Base-by-base conservation (phyloP, 176 grass and related monocot species). In the Bolboschoenus planiculmis region DNA sequence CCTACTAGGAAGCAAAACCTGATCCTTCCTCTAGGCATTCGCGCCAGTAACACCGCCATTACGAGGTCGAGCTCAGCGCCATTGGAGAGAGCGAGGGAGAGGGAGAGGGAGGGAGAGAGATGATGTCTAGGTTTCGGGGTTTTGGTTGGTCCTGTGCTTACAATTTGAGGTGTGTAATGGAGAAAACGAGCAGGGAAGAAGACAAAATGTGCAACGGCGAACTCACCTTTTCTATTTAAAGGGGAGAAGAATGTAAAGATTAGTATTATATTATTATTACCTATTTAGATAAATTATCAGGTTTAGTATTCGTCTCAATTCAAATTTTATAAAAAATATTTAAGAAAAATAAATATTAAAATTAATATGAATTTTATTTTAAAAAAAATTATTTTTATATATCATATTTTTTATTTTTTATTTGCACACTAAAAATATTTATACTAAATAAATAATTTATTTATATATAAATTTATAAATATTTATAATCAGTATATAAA, bases 1-100 rank as follows among this genome's bases (percentile, higher is more conserved):
- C 13, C 89, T 68, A 91, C 85, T 56, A 93, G 7, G 84, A 97
- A 87, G 85, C 83, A 93, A 72, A 87, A 85, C 89, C 91, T 90
- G 68, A 87, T 68, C 87, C 78, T 87, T 73, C 83, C 86, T 84
- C 94, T 75, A 80, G 78, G 86, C 89, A 93, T 93, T 27, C 39
- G 78, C 78, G 53, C 48, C 76, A 56, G 47, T 56, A 57, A 76
- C 71, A 15, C 13, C 30, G 50, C 48, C 53, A 80, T 81, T 43
- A 81, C n/a, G 14, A 47, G 57, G 2, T 27, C 34, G n/a, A 63
- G n/a, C 79, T 64, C 21, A 48, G 56, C 37, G 56, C 58, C 79
- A 82, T 82, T 30, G 23, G 4, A 33, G 30, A 34, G 26, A 33
- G 27, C 33, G 61, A 9, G 56, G 21, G 21, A 10, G 10, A 13